phyloP scores from a whole-genome alignment of 495 filamentous ascomycete species.

The Baudoinia panamericana region DNA sequence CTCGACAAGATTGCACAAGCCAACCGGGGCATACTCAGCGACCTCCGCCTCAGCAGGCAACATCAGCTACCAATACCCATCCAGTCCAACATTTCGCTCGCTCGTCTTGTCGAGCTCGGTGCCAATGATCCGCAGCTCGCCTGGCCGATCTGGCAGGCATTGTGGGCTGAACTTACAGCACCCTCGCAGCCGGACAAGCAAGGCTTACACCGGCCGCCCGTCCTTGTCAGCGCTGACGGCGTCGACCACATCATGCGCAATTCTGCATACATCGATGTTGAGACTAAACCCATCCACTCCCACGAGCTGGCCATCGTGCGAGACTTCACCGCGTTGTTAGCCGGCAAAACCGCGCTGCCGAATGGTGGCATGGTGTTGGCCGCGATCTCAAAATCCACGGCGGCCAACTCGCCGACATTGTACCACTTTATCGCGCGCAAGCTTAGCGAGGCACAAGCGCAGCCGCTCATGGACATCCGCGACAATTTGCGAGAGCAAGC shows the following conservation, averaged over 20 bases:
- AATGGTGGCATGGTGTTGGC: conserved; percentile 72
- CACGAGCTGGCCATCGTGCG: conserved; percentile 67
- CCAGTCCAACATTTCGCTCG: conserved; percentile 48
- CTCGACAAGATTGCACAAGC: conserved; percentile 56
- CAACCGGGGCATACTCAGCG: conserved; percentile 52
- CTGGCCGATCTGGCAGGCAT: conserved; percentile 67
- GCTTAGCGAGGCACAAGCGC: not conserved
- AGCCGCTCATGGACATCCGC: not conserved
- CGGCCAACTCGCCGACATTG: conserved; percentile 45
- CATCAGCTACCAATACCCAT: conserved; percentile 48
- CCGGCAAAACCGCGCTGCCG: conserved; percentile 43
- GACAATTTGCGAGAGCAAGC: conserved; percentile 17
- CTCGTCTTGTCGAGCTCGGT: conserved; percentile 54
- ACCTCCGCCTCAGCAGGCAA: conserved; percentile 42
- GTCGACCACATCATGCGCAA: conserved; percentile 64
- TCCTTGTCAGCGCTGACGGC: conserved; percentile 67
- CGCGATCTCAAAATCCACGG: conserved; percentile 55
- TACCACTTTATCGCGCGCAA: conserved; percentile 31
- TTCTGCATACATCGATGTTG: conserved; percentile 55
- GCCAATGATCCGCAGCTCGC: conserved; percentile 59
- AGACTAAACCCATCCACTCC: conserved; percentile 65
- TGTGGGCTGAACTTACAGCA: conserved; percentile 64
- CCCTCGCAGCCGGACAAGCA: conserved; percentile 29
- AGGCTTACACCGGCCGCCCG: conserved; percentile 48
- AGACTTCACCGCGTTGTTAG: conserved; percentile 60